Conservation (phyloP, 2,329 filamentous ascomycete species). For the Metarhizium robertsii region DNA sequence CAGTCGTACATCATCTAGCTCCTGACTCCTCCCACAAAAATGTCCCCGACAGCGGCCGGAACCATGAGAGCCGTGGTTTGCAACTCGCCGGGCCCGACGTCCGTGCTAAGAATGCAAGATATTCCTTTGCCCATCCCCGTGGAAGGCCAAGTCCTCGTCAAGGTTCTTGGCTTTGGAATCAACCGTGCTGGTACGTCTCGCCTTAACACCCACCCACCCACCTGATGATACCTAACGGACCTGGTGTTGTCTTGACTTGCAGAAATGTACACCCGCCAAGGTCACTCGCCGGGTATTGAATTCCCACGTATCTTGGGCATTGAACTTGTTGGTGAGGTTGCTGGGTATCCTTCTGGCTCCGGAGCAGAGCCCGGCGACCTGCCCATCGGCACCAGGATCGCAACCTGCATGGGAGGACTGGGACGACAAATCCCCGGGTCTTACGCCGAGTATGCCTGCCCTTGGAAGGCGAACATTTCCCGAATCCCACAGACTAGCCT, state of each 20-base stretch:
- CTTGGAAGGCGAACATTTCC: not conserved
- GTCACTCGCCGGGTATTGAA: constrained; percentile 26
- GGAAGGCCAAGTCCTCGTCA: constrained; percentile 21
- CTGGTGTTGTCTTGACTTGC: constrained; percentile 5
- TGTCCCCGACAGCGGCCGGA: too few species aligned
- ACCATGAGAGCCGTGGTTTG: not conserved
- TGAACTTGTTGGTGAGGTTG: constrained; percentile 33
- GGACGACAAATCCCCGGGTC: constrained; percentile 27
- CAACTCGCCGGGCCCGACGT: not conserved
- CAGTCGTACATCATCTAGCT: too few species aligned
- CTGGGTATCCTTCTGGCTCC: constrained; percentile 17
- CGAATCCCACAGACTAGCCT: not conserved
- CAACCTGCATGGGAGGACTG: constrained; percentile 32
- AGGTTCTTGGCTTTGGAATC: constrained; percentile 30
- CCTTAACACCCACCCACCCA: too few species aligned
- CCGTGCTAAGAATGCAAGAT: not conserved
- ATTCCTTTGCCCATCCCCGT: constrained; percentile 7
- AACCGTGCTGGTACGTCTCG: constrained; percentile 21
- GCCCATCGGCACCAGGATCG: constrained; percentile 21
- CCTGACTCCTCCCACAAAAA: too few species aligned
- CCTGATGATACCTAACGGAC: too few species aligned
- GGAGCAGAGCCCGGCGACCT: constrained; percentile 16
- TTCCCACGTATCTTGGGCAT: constrained; percentile 27
- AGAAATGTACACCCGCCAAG: constrained; percentile 35
- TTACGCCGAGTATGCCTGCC: constrained; percentile 22